A percentile compares a stretch with the other conserved stretches of the same genome.
Conservation (phyloP, 495 filamentous ascomycete species). For the Pseudoneurospora amorphoporcata region DNA sequence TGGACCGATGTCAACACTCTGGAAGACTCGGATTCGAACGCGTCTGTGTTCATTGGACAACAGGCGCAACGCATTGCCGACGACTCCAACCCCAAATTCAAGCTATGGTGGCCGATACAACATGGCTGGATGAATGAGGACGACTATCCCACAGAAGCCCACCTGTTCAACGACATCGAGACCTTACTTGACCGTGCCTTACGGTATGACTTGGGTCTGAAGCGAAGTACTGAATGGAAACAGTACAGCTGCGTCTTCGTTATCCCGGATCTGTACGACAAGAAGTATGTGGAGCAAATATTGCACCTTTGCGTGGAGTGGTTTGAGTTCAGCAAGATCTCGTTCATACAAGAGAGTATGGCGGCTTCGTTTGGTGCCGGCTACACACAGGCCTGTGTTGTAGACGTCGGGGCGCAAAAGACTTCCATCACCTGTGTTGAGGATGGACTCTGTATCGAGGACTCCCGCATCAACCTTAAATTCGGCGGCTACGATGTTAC, state of each 20-base stretch:
- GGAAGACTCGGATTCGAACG: slow-evolving; percentile 41
- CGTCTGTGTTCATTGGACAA: slow-evolving; percentile 69
- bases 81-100: slow-evolving; percentile 78
- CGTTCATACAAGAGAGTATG: slow-evolving; percentile 91
- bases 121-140: slow-evolving; percentile 82
- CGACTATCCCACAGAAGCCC: slow-evolving; percentile 67
- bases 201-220: slow-evolving; percentile 67
- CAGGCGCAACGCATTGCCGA: slow-evolving; percentile 80
- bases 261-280: slow-evolving; percentile 93
- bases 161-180: slow-evolving; percentile 76
- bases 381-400: slow-evolving; percentile 83
- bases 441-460: slow-evolving; percentile 88
- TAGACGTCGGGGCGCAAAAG: slow-evolving; percentile 95
- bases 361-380: slow-evolving; percentile 95
- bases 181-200: slow-evolving; percentile 79
- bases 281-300: slow-evolving; percentile 72
- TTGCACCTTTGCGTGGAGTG: slow-evolving; percentile 79
- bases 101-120: slow-evolving; percentile 81
- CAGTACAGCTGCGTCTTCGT: slow-evolving; percentile 92
- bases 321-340: slow-evolving; percentile 76
- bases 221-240: slow-evolving; percentile 66
- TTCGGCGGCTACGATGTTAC: slow-evolving; percentile 89
- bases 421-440: slow-evolving; percentile 97
- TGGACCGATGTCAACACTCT: slow-evolving; percentile 75
- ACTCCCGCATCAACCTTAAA: slow-evolving; percentile 85